A percentile compares a stretch with the other conserved stretches of the same genome.
phyloP scores from a whole-genome alignment of 805 yeast genomes.

The Teunomyces atbi region DNA sequence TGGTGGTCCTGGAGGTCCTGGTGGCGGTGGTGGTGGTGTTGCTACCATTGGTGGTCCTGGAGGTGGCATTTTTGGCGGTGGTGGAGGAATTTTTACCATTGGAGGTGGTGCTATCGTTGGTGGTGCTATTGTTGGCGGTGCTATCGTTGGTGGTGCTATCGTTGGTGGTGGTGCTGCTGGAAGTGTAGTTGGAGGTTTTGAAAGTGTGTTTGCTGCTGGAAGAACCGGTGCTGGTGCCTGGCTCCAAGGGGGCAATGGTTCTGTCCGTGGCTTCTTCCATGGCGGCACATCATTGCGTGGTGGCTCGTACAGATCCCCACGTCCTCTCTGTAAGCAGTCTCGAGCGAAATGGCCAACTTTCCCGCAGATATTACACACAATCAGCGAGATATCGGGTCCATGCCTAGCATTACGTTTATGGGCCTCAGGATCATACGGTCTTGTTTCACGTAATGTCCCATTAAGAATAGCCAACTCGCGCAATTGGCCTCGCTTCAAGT shows the following conservation, averaged over 20 bases:
- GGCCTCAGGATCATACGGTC: slow-evolving; percentile 50
- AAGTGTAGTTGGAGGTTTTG: neutral
- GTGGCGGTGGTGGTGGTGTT: slow-evolving; percentile 21
- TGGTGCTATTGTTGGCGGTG: slow-evolving; percentile 21
- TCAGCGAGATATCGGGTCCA: slow-evolving; percentile 45
- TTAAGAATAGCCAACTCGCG: slow-evolving; percentile 90
- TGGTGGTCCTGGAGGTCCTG: slow-evolving; percentile 11
- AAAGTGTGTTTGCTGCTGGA: neutral
- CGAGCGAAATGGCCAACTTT: slow-evolving; percentile 81
- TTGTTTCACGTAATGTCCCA: slow-evolving; percentile 86
- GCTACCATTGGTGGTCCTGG: slow-evolving; percentile 16
- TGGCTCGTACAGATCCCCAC: neutral
- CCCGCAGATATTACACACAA: slow-evolving; percentile 80
- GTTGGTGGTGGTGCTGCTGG: slow-evolving; percentile 22
- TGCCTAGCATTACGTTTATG: slow-evolving; percentile 28
- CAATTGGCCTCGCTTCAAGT: slow-evolving; percentile 83
- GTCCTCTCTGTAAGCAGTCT: slow-evolving; percentile 58
- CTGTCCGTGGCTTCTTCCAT: slow-evolving; percentile 24
- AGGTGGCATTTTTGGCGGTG: slow-evolving; percentile 20
- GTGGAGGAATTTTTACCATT: slow-evolving; percentile 14
- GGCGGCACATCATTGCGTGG: slow-evolving; percentile 19
- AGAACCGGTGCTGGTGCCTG: neutral
- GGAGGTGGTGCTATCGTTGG: slow-evolving; percentile 19
- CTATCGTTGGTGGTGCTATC: slow-evolving; percentile 3
- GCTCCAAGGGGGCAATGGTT: slow-evolving; percentile 23